Evolutionary conservation across 2,329 filamentous ascomycete genomes (phyloP).

Genomic region (Talaromyces funiculosus): DNA sequence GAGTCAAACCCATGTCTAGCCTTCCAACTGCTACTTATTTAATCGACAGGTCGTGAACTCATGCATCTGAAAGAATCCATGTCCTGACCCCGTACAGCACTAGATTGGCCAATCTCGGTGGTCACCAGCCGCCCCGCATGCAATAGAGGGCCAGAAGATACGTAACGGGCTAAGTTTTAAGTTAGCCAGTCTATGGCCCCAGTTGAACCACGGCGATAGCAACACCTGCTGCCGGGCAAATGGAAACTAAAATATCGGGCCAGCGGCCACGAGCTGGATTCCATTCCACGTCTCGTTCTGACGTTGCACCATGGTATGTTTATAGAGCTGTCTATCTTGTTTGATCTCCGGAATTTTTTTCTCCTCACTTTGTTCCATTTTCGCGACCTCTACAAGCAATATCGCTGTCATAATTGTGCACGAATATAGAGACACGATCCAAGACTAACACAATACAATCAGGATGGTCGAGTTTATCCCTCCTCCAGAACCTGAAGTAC

Average conservation of each 20-base stretch:
- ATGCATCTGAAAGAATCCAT: neutral
- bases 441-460: neutral
- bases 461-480: constrained; percentile 52
- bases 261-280: constrained; percentile 8
- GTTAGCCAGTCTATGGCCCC: neutral
- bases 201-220: neutral
- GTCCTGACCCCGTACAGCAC: neutral
- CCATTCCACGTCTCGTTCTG: neutral
- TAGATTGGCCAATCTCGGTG: neutral
- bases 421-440: neutral
- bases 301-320: constrained; percentile 11
- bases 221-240: constrained; percentile 11
- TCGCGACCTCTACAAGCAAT: neutral
- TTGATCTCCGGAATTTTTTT: neutral
- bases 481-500: constrained; percentile 49
- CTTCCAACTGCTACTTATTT: neutral
- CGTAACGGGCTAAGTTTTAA: neutral
- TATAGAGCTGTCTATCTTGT: neutral
- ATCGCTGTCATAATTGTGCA: neutral
- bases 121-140: neutral
- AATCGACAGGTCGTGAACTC: neutral
- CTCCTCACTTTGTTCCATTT: neutral
- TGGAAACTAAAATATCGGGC: constrained; percentile 10
- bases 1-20: neutral
- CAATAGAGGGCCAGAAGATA: neutral